Evolutionary conservation across 352 stramenopile species (phyloP).

Genomic region (Peronospora destructor): DNA sequence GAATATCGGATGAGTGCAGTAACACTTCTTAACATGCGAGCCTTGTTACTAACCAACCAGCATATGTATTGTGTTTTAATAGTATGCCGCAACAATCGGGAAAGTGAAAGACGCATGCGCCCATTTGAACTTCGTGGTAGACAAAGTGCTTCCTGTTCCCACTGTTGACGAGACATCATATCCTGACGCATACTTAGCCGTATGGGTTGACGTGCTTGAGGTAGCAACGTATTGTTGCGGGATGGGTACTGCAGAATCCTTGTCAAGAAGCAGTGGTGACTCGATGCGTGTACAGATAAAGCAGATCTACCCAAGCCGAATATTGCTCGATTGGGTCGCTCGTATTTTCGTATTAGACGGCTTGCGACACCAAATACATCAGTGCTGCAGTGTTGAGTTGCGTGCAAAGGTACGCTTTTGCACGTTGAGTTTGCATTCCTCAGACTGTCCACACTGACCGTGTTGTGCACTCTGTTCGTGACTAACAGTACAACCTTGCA

Average conservation of each 20-base stretch:
- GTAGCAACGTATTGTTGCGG: slow-evolving; percentile 42
- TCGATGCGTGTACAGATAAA: slow-evolving; percentile 16
- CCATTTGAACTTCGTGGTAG: slow-evolving; percentile 50
- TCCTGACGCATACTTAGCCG: slow-evolving; percentile 38
- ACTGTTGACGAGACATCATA: slow-evolving; percentile 27
- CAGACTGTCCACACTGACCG: neutral
- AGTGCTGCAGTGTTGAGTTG: slow-evolving; percentile 45
- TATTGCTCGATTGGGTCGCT: slow-evolving; percentile 46
- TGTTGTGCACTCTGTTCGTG: slow-evolving; percentile 1
- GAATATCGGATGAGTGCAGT: neutral
- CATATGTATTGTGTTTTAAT: neutral
- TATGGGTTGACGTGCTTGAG: slow-evolving; percentile 60
- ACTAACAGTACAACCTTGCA: slow-evolving; percentile 52
- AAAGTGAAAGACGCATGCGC: slow-evolving; percentile 39
- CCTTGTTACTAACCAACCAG: neutral
- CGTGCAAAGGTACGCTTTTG: slow-evolving; percentile 38
- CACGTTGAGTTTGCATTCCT: neutral
- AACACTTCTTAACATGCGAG: neutral
- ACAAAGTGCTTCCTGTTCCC: slow-evolving; percentile 40
- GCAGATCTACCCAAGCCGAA: slow-evolving; percentile 42
- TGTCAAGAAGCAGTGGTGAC: neutral
- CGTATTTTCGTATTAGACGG: slow-evolving; percentile 39
- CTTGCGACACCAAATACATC: slow-evolving; percentile 39
- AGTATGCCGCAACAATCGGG: slow-evolving; percentile 61
- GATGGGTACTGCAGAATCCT: slow-evolving; percentile 14